These are phyloP conservation scores for Purpureocillium lavendulum DNA, from an alignment of 2,329 filamentous ascomycete species.

Conservation along the genomic window DNA sequence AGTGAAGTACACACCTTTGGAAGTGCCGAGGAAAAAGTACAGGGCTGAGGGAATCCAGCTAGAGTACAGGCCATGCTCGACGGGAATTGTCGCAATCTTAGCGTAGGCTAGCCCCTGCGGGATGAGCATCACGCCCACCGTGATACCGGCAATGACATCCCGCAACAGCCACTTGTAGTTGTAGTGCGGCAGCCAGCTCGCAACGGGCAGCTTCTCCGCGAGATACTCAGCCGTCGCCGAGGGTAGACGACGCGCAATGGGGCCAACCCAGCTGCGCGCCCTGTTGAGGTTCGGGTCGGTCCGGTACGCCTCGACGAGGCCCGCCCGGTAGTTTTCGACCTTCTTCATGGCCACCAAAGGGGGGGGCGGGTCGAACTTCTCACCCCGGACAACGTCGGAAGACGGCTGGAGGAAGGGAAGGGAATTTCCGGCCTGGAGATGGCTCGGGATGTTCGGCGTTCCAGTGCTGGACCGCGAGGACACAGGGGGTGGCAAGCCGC, in stretches of 20 bases:
- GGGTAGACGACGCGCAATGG: constrained; percentile 29
- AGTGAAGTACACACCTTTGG: constrained; percentile 36
- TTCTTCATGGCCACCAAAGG: constrained; percentile 9
- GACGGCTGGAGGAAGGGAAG: no score
- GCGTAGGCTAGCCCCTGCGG: constrained; percentile 55
- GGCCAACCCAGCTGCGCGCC: constrained; percentile 13
- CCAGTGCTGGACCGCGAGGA: no score
- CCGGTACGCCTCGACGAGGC: constrained; percentile 10
- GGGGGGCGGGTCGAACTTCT: no score
- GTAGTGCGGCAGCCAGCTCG: constrained; percentile 56
- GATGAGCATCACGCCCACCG: constrained; percentile 51
- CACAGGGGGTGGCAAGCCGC: no score
- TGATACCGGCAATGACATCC: constrained; percentile 54
- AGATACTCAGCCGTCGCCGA: constrained; percentile 46
- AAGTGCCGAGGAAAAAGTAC: constrained; percentile 53
- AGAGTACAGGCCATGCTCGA: constrained; percentile 51
- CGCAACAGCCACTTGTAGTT: constrained; percentile 51
- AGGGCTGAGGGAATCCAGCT: constrained; percentile 50
- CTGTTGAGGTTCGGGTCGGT: constrained; percentile 19
- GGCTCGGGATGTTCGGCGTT: not conserved
- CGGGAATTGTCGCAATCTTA: constrained; percentile 52
- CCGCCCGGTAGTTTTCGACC: constrained; percentile 10
- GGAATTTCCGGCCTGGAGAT: not conserved
- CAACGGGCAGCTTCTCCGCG: constrained; percentile 51
- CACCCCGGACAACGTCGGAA: no score